These are phyloP conservation scores for Argentina anserina DNA, from an alignment of 306 rosid species.

Conservation along the genomic window DNA sequence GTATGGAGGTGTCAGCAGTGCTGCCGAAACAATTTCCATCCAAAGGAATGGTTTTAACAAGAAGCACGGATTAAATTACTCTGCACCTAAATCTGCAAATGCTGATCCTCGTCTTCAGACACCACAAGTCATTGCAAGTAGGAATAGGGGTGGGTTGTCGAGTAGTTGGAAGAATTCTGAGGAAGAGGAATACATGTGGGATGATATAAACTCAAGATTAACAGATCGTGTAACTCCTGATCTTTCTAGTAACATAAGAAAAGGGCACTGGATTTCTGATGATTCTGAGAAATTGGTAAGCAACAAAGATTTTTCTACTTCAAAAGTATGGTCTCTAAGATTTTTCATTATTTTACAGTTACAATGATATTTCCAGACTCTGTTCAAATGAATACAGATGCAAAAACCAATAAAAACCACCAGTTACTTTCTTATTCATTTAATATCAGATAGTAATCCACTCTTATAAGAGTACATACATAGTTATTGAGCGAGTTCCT, in stretches of 20 bases:
- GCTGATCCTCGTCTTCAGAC: constrained; percentile 42
- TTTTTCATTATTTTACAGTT: not conserved
- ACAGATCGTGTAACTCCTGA: constrained; percentile 39
- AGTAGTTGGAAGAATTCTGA: constrained; percentile 84
- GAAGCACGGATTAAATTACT: constrained; percentile 46
- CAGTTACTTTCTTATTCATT: not conserved
- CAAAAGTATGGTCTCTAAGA: not conserved
- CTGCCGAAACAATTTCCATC: constrained; percentile 43
- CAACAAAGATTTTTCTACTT: constrained; percentile 21
- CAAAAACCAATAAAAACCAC: not conserved
- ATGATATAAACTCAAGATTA: constrained; percentile 57
- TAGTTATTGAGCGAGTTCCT: not conserved
- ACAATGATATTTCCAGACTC: not conserved
- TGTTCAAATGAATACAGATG: not conserved
- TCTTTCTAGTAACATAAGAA: constrained; percentile 41
- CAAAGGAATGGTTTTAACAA: constrained; percentile 63
- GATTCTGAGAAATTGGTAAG: constrained; percentile 72
- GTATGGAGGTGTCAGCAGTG: constrained; percentile 45
- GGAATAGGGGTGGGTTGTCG: constrained; percentile 40
- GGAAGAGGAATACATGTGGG: constrained; percentile 93
- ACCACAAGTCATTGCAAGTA: constrained; percentile 35
- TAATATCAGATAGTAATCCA: not conserved
- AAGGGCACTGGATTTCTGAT: constrained; percentile 52
- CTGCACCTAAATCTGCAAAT: constrained; percentile 50
- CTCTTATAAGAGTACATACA: not conserved